These are phyloP conservation scores for Terana coerulea DNA, from an alignment of 768 basidiomycete species.

Conservation along the genomic window DNA sequence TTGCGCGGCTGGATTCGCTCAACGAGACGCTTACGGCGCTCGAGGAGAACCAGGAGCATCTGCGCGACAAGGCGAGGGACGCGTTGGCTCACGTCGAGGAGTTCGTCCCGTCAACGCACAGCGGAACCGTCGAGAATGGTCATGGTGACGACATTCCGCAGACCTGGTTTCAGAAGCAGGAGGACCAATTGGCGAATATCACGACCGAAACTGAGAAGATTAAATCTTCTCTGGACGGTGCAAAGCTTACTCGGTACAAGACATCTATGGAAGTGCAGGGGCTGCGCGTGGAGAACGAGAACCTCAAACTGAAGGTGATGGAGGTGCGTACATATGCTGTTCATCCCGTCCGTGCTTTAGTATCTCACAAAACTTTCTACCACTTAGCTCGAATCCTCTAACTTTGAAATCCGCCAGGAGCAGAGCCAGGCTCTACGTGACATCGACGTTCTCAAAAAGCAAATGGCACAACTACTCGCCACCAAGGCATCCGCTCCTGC, in stretches of 20 bases:
- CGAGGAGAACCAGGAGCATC: background rate
- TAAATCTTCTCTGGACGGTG: background rate
- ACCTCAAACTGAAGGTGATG: background rate
- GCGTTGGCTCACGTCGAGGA: background rate
- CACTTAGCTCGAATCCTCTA: background rate
- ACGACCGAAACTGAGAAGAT: background rate
- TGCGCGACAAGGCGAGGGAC: background rate
- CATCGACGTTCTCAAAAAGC: background rate
- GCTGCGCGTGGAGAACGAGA: conserved; percentile 1
- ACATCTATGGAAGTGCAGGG: background rate
- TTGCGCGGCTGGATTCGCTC: background rate
- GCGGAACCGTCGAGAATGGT: background rate
- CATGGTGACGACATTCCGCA: background rate
- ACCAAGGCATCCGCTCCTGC: background rate
- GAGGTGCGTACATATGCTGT: background rate
- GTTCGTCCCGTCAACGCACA: background rate
- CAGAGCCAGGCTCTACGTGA: background rate
- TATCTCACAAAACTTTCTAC: background rate
- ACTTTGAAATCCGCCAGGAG: background rate
- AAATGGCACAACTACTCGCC: background rate
- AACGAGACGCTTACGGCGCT: background rate
- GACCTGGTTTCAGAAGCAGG: background rate
- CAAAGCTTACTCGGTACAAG: background rate
- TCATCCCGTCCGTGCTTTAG: background rate
- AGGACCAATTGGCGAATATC: background rate